Evolutionary conservation across 371 early-diverging fungal species (phyloP).

Genomic region (Circinella umbellata): DNA sequence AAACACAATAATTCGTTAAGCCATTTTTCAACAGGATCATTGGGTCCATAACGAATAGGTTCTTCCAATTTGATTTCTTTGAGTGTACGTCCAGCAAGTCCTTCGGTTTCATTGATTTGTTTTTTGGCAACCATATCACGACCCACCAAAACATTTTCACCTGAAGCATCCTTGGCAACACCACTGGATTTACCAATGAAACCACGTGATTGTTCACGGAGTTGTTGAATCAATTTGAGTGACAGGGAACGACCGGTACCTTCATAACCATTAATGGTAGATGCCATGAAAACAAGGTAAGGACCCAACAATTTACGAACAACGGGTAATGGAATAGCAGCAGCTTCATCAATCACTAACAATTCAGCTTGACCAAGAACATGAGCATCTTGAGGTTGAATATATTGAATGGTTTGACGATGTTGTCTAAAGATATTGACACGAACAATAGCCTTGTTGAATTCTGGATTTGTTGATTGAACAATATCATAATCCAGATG

Average conservation of each 20-base stretch:
- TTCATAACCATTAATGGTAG: slow-evolving; percentile 99
- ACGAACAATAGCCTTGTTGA: slow-evolving; percentile 94
- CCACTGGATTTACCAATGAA: slow-evolving; percentile 61
- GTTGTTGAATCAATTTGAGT: slow-evolving; percentile 92
- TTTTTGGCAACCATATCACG: slow-evolving; percentile 61
- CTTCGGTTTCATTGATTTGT: slow-evolving; percentile 40
- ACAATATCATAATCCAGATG: slow-evolving; percentile 98
- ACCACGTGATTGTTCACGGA: slow-evolving; percentile 90
- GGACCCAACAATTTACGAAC: slow-evolving; percentile 93
- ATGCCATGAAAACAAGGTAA: slow-evolving; percentile 98
- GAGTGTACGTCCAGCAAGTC: slow-evolving; percentile 76
- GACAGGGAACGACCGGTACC: slow-evolving; percentile 99
- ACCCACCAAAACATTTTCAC: slow-evolving; percentile 55
- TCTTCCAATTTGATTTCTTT: slow-evolving; percentile 93
- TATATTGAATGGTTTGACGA: slow-evolving; percentile 98
- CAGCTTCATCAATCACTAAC: slow-evolving; percentile 99
- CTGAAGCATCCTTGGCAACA: slow-evolving; percentile 44
- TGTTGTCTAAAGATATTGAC: slow-evolving; percentile 96
- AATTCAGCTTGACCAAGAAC: slow-evolving; percentile 96
- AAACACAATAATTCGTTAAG: slow-evolving; percentile 94
- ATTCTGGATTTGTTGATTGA: slow-evolving; percentile 93
- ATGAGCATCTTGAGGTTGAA: slow-evolving; percentile 93
- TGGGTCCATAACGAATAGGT: slow-evolving; percentile 94
- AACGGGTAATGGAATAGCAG: slow-evolving; percentile 96
- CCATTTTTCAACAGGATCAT: slow-evolving; percentile 98